Percentiles rank a stretch among this genome's conserved stretches.
phyloP scores from a whole-genome alignment of 1,284 basidiomycete genomes.

The Leccinum insolens region DNA sequence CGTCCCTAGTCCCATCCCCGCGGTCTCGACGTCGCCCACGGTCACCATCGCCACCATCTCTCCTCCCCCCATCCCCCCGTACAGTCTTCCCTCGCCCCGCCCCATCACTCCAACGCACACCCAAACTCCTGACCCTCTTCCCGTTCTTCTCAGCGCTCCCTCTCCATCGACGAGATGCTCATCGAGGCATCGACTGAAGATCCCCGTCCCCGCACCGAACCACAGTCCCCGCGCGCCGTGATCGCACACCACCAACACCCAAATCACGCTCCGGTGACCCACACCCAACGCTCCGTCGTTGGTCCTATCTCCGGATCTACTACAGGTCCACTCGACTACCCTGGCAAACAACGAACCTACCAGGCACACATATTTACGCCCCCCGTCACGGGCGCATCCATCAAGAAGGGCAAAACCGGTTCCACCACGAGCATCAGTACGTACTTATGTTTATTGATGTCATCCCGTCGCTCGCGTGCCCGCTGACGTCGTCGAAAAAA shows the following conservation, averaged over 20 bases:
- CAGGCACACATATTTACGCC: conserved; percentile 72
- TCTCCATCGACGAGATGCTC: conserved; percentile 63
- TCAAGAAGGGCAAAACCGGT: conserved; percentile 57
- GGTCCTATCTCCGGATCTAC: conserved; percentile 16
- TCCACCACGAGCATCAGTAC: conserved; percentile 28
- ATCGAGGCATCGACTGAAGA: conserved; percentile 52
- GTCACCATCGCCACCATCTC: conserved; percentile 27
- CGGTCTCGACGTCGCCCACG: conserved; percentile 23
- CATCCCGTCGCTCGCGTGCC: conserved; percentile 10
- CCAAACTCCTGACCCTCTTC: conserved; percentile 35
- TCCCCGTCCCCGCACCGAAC: conserved; percentile 30
- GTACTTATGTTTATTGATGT: conserved; percentile 8
- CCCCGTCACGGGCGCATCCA: conserved; percentile 66
- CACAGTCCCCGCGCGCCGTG: conserved; percentile 36
- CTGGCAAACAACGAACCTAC: conserved; percentile 47
- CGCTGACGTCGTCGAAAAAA: conserved; percentile 16
- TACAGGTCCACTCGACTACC: conserved; percentile 34
- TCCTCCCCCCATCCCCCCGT: conserved; percentile 19
- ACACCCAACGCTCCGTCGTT: conserved; percentile 26
- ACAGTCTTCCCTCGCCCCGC: conserved; percentile 16
- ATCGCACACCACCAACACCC: conserved; percentile 36
- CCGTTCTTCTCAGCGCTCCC: conserved; percentile 38
- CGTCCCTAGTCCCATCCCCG: conserved; percentile 19
- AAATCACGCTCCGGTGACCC: conserved; percentile 18
- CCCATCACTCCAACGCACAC: conserved; percentile 22